Conservation (phyloP, 2,329 filamentous ascomycete genomes). For the Sordariomycetes sp. region DNA sequence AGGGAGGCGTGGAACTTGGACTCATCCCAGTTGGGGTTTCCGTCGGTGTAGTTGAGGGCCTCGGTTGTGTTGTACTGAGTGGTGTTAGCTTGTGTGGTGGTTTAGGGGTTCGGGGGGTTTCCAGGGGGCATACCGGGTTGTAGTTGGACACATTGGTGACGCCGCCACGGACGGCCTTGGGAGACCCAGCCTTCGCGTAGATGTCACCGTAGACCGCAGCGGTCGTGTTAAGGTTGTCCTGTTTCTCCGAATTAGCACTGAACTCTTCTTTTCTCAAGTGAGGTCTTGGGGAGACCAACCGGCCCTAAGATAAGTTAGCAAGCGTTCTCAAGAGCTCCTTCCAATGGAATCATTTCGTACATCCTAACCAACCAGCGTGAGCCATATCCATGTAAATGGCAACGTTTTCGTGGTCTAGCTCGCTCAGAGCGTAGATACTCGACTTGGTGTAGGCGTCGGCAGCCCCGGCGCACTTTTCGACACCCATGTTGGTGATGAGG, state of each 20-base stretch:
- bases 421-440: slow-evolving; percentile 34
- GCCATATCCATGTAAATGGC: slow-evolving; percentile 45
- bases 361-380: slow-evolving; percentile 46
- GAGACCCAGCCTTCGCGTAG: slow-evolving; percentile 35
- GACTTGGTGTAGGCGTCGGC: slow-evolving; percentile 33
- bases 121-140: slow-evolving; percentile 20
- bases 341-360: slow-evolving; percentile 9
- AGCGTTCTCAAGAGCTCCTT: not conserved
- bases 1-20: slow-evolving; percentile 50
- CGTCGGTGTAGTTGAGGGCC: slow-evolving; percentile 28
- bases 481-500: slow-evolving; percentile 39
- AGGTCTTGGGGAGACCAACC: not conserved
- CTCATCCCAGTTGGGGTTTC: slow-evolving; percentile 36
- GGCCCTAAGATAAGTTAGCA: not conserved
- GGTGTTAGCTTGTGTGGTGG: not conserved
- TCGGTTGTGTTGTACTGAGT: slow-evolving; percentile 21
- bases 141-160: slow-evolving; percentile 48
- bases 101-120: not conserved
- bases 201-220: slow-evolving; percentile 31
- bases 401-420: slow-evolving; percentile 40
- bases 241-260: slow-evolving; percentile 12
- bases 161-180: slow-evolving; percentile 34
- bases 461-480: slow-evolving; percentile 34
- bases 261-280: not conserved
- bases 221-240: slow-evolving; percentile 34